Base-by-base conservation (phyloP, 192 early-diverging fungal genomes). In the Dimargaris verticillata region DNA sequence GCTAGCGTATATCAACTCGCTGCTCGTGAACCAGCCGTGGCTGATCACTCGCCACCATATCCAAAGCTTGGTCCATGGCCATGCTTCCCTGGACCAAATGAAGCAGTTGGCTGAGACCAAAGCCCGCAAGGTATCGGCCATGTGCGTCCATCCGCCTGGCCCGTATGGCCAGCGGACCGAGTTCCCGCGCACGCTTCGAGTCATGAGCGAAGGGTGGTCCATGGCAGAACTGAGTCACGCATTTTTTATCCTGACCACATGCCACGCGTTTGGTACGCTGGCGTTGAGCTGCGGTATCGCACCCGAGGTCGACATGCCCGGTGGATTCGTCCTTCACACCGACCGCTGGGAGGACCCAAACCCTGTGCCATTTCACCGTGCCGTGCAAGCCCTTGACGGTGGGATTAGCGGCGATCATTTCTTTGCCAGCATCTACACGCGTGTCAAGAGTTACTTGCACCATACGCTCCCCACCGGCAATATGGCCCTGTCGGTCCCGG, bases 251-350 rank as follows among this genome's bases (percentile, higher is more conserved):
- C 17, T 58, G 13, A 42, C 55, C 41, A 42, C 55, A 25, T 58
- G 55, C 22, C 55, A 58, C 12, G 25, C 55, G 28, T 58, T 58
- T 38, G 29, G 15, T 1, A 28, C 29, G 15, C 15, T 58, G 55
- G 55, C 55, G 28, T 33, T 58, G 0, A 42, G 55, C 41, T 58
- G 55, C 22, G 55, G 55, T 10, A 33, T 41, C 1, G 55, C 17
- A n/a, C 55, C 55, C 3, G 55, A 58, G 41, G 55, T 58, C 18
- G 55, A 58, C 28, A 2, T 58, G 17, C 55, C 55, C 3, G 55
- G 55, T 38, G 55, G 55, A 10, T 58, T 58, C 41, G 41, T 22
- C 10, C 7, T 50, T 5, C 14, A 6, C 22, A 50, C 49, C 13
- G 49, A n/a, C 44, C 7, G 10, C 10, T 15, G 44, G 7, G 44